phyloP scores from a whole-genome alignment of 306 rosid genomes.

The Calophaca sinica region DNA sequence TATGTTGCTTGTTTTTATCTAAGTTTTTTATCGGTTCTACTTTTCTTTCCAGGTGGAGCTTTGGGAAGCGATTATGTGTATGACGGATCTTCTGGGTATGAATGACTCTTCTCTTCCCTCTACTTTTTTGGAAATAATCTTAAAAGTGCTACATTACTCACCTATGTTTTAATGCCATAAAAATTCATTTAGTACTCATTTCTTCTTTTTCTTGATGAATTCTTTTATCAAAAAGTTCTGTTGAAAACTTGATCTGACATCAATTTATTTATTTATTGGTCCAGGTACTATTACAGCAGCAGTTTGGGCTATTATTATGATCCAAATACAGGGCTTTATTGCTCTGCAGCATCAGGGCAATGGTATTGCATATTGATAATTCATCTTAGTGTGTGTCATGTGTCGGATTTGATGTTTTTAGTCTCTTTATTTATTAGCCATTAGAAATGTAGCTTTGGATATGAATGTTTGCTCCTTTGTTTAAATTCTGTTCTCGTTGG shows the following conservation, averaged over 20 bases:
- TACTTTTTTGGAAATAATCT: conserved; percentile 31
- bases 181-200: conserved; percentile 8
- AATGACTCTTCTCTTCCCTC: conserved; percentile 26
- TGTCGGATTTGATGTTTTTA: conserved; percentile 10
- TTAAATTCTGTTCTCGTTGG: background rate
- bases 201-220: conserved; percentile 24
- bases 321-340: conserved; percentile 62
- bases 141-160: background rate
- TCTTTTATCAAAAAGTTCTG: conserved; percentile 19
- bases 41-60: conserved; percentile 59
- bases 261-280: conserved; percentile 34
- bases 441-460: conserved; percentile 5
- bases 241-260: conserved; percentile 36
- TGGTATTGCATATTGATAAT: conserved; percentile 55
- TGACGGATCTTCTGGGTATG: conserved; percentile 76
- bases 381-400: conserved; percentile 29
- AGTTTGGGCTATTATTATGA: conserved; percentile 61
- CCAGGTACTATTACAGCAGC: conserved; percentile 81
- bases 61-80: conserved; percentile 62
- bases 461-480: background rate
- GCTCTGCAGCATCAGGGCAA: conserved; percentile 71
- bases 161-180: background rate
- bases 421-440: conserved; percentile 4
- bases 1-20: conserved; percentile 22
- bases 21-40: conserved; percentile 23